Evolutionary conservation across 1,139 yeast genomes (phyloP).

Genomic region (Candida sojae): DNA sequence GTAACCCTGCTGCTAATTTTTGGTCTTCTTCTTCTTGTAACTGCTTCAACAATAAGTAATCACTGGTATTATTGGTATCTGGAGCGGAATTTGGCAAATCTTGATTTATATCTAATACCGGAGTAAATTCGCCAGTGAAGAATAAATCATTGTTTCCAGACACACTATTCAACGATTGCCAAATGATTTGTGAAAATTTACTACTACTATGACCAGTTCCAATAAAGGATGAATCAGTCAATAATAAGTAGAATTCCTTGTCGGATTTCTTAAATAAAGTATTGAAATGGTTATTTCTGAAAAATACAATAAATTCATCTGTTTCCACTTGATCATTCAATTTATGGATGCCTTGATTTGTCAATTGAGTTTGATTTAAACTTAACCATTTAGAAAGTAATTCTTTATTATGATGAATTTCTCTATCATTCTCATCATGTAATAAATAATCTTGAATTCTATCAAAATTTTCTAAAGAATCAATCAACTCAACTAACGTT

Average conservation of each 20-base stretch:
- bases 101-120: slow-evolving; percentile 26
- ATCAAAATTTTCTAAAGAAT: slow-evolving; percentile 43
- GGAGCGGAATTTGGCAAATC: slow-evolving; percentile 18
- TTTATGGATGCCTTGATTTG: slow-evolving; percentile 57
- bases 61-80: slow-evolving; percentile 21
- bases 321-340: slow-evolving; percentile 42
- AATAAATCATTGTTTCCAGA: slow-evolving; percentile 69
- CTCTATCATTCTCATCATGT: slow-evolving; percentile 16
- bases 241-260: slow-evolving; percentile 56
- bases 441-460: slow-evolving; percentile 44
- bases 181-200: slow-evolving; percentile 51
- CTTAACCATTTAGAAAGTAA: slow-evolving; percentile 43
- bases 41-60: slow-evolving; percentile 48
- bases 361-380: slow-evolving; percentile 67
- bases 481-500: slow-evolving; percentile 22
- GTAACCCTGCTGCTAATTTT: slow-evolving; percentile 50
- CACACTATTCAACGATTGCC: slow-evolving; percentile 74
- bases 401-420: slow-evolving; percentile 15
- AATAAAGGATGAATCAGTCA: slow-evolving; percentile 71
- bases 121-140: slow-evolving; percentile 61
- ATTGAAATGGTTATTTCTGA: slow-evolving; percentile 83
- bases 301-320: slow-evolving; percentile 59
- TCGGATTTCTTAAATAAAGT: slow-evolving; percentile 60
- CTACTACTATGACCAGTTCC: slow-evolving; percentile 18
- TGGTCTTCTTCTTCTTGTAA: slow-evolving; percentile 68